Evolutionary conservation across 2,329 filamentous ascomycete species (phyloP), one percentile per base, ranked within the genome.

Genomic region (Paecilomyces sp.): DNA sequence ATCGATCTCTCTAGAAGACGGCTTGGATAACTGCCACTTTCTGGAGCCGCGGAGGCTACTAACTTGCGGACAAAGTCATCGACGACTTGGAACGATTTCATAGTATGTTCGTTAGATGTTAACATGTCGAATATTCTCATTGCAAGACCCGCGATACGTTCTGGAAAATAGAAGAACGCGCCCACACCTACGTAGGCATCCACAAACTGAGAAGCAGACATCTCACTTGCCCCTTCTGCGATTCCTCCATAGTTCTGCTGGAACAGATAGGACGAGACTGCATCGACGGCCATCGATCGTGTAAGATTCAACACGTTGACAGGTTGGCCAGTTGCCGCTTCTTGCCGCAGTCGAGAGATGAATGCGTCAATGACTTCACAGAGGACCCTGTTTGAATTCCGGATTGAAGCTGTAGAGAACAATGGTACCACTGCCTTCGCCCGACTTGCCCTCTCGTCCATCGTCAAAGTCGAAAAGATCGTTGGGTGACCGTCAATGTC

Each of bases 131-230:
- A 65, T 1, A 72, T 60, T 15, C 65, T 63, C 61, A 72, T 74
- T 5, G 66, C 24, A 11, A 61, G 47, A 41, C 80, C 77, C 24
- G 79, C 62, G 13, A 72, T 66, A 12, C 61, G 66, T 25, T 72
- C 77, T 1, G 80, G 80, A 1, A 85, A 66, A 63, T 83, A 83
- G 66, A 82, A 84, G 65, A 84, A 83, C 3, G 80, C 72, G 0
- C 81, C 81, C 6, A 84, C 78, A 3, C 78, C 81, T 2, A 85
- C 82, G 63, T 83, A 81, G 2, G 78, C 74, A 66, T 85, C 79
- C 12, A 85, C 81, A 65, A 84, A 84, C 0, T 72, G 68, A 54
- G 75, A 74, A n/a, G 80, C 74, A 58, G 76, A 75, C 61, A 82
- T 61, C 62, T 67, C 56, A 41, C 64, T 62, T 7, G 71, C 66